A percentile compares a stretch with the other conserved stretches of the same genome.
These are phyloP conservation scores for Cladosporium sp. DNA, from an alignment of 2,329 filamentous ascomycete genomes.

Conservation along the genomic window DNA sequence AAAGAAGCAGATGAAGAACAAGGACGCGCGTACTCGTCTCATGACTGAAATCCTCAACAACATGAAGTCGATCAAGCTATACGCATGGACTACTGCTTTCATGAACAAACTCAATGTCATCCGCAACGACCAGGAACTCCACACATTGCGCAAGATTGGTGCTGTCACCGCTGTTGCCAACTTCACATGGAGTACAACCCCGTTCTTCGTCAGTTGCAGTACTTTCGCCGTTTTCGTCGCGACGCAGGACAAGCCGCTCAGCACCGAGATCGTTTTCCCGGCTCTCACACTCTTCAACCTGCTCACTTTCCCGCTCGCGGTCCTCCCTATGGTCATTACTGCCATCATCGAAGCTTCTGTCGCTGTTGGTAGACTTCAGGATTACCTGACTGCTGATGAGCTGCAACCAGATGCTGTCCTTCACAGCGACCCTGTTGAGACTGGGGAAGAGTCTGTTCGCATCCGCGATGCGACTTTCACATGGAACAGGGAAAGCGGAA, in stretches of 20 bases:
- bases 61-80: conserved; percentile 98
- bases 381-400: conserved; percentile 82
- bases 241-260: conserved; percentile 71
- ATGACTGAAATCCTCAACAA: conserved; percentile 99
- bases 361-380: conserved; percentile 76
- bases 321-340: conserved; percentile 96
- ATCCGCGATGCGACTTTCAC: conserved; percentile 85
- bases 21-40: conserved; percentile 83
- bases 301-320: conserved; percentile 85
- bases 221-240: conserved; percentile 94
- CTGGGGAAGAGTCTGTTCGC: conserved; percentile 77
- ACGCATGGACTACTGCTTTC: conserved; percentile 94
- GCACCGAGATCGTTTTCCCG: conserved; percentile 93
- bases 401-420: conserved; percentile 78
- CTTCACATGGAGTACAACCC: conserved; percentile 96
- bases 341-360: conserved; percentile 94
- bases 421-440: conserved; percentile 60
- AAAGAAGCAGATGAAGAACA: conserved; percentile 98
- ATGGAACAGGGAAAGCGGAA: conserved; percentile 77
- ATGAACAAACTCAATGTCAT: conserved; percentile 97
- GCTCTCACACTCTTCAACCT: conserved; percentile 91
- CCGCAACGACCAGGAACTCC: conserved; percentile 89
- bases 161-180: conserved; percentile 91
- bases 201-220: conserved; percentile 93
- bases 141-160: conserved; percentile 92